Evolutionary conservation across 1,284 basidiomycete species (phyloP), one percentile per base, ranked within the genome.

Genomic region (Baeospora myosura): DNA sequence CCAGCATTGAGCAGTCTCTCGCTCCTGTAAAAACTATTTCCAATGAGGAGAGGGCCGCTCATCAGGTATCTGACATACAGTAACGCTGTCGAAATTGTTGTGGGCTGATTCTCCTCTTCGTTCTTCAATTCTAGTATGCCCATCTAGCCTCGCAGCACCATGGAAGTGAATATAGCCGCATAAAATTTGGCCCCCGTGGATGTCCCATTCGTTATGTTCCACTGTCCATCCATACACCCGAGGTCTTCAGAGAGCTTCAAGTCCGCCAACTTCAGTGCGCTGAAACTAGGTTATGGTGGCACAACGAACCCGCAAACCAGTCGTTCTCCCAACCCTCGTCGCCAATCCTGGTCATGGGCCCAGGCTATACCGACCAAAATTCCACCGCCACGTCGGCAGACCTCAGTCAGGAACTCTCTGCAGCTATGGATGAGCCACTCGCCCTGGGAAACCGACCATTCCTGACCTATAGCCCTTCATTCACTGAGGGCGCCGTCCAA

Each of bases 101-200:
- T n/a, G n/a, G n/a, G n/a, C n/a, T n/a, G n/a, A n/a, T n/a, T n/a
- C n/a, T n/a, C n/a, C n/a, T n/a, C n/a, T n/a, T n/a, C n/a, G n/a
- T n/a, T n/a, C n/a, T n/a, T n/a, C n/a, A n/a, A 41, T 40, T 45
- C n/a, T 42, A 80, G 72, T 73, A 87, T 42, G 68, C 71, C 5
- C 62, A 60, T 12, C 61, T 86, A 14, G 84, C 85, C 3, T 88
- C 85, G 5, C 88, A 91, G 55, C 86, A 89, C 65, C 89, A 91
- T 45, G 51, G 61, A 43, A 87, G 82, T 61, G 81, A 86, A 35
- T 91, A 92, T 60, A 85, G 77, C 52, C 69, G 75, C 43, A 61
- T 78, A n/a, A 91, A 91, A 59, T 83, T 76, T 50, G 88, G 87
- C 10, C 65, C 71, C 3, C 25, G 56, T 80, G 82, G 81, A 21